Conservation (phyloP, 1,139 yeast species). For the Arxiozyma heterogenica region DNA sequence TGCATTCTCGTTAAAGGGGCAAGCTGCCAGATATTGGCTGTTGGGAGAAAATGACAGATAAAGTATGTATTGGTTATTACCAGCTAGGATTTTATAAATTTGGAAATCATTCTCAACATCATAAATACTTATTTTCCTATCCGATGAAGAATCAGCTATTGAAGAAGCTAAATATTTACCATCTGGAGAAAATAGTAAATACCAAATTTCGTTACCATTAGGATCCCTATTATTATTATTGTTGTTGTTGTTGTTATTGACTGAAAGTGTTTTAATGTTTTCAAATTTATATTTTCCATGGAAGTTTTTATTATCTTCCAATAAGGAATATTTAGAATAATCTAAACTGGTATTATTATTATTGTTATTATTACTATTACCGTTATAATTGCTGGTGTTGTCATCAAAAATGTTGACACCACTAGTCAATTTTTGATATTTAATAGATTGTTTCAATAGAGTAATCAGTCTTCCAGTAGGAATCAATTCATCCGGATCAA, state of each 20-base stretch:
- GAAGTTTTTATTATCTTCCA: constrained; percentile 2
- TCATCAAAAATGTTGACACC: constrained; percentile 28
- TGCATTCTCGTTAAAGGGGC: constrained; percentile 59
- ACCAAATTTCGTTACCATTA: constrained; percentile 81
- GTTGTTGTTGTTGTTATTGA: not conserved
- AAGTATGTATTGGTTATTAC: constrained; percentile 54
- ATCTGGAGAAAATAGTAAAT: constrained; percentile 62
- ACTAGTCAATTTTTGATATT: constrained; percentile 38
- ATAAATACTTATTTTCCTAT: constrained; percentile 48
- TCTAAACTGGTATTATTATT: not conserved
- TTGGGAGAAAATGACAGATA: constrained; percentile 65
- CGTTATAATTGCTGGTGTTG: no score
- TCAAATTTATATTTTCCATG: constrained; percentile 1
- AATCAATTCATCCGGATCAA: constrained; percentile 45
- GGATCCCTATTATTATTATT: not conserved
- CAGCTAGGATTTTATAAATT: constrained; percentile 34
- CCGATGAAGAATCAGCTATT: constrained; percentile 48
- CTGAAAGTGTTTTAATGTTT: constrained; percentile 2
- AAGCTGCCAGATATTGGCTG: constrained; percentile 56
- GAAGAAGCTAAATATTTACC: constrained; percentile 73
- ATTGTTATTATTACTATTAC: not conserved
- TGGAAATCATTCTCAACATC: constrained; percentile 50
- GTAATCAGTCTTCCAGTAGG: constrained; percentile 45
- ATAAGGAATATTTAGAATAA: not conserved
- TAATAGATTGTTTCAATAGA: constrained; percentile 44